Evolutionary conservation across 768 basidiomycete genomes (phyloP).

Genomic region (Lactarius evosmus): DNA sequence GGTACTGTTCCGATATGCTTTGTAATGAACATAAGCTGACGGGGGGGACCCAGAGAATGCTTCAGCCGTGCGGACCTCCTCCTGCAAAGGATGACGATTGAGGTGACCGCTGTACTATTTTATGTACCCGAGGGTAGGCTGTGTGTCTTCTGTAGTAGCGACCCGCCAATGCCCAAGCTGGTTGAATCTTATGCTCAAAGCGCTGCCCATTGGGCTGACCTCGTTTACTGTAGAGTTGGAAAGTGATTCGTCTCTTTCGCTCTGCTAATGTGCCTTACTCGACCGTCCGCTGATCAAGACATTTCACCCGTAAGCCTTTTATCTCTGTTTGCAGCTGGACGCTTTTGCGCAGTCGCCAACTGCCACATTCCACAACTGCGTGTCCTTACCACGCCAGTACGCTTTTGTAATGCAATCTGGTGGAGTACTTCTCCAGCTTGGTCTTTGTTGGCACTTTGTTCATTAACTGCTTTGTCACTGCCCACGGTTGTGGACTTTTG

Average conservation of each 20-base stretch:
- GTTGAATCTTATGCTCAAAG: background rate
- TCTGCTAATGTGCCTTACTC: background rate
- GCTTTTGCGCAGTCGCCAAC: background rate
- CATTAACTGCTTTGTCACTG: slow-evolving; percentile 4
- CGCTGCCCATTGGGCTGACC: background rate
- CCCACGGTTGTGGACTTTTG: background rate
- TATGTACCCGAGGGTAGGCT: background rate
- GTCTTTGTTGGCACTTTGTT: background rate
- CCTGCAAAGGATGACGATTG: slow-evolving; percentile 75
- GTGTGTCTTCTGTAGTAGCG: slow-evolving; percentile 5
- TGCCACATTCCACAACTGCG: slow-evolving; percentile 12
- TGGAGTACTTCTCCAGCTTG: background rate
- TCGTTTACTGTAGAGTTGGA: background rate
- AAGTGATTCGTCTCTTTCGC: background rate
- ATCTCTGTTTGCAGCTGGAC: background rate
- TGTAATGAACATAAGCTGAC: background rate
- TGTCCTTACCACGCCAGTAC: background rate
- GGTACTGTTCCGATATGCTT: slow-evolving; percentile 45
- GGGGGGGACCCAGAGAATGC: slow-evolving; percentile 41
- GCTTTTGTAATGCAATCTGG: background rate
- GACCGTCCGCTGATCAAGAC: background rate
- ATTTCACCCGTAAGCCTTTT: background rate
- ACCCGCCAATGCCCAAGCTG: background rate
- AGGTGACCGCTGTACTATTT: background rate
- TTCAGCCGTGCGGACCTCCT: slow-evolving; percentile 56